Conservation (phyloP, 2,329 filamentous ascomycete genomes). For the Trichothecium roseum region DNA sequence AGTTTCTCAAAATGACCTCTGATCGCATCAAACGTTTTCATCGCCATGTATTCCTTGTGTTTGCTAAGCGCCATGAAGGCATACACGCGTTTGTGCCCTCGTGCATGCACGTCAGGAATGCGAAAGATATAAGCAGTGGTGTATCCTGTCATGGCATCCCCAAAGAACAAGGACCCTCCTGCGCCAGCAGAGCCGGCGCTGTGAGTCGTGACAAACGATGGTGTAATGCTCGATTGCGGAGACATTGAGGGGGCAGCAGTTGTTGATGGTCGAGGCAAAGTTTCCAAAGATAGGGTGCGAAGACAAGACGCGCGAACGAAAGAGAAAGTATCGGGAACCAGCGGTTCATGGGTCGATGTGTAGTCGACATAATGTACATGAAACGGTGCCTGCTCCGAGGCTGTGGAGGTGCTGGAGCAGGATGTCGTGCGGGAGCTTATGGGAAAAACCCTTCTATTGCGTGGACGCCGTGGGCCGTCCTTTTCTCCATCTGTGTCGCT, state of each 20-base stretch:
- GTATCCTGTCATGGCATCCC: constrained; percentile 53
- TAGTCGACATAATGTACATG: constrained; percentile 59
- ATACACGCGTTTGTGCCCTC: constrained; percentile 59
- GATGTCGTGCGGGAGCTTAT: constrained; percentile 34
- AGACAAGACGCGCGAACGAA: constrained; percentile 56
- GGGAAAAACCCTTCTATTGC: constrained; percentile 30
- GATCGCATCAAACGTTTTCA: constrained; percentile 56
- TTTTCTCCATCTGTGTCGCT: constrained; percentile 43
- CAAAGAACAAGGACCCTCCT: constrained; percentile 59
- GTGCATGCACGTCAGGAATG: constrained; percentile 56
- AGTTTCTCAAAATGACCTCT: constrained; percentile 53
- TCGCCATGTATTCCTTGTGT: constrained; percentile 52
- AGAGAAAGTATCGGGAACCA: constrained; percentile 52
- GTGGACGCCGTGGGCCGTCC: constrained; percentile 25
- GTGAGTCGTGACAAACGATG: constrained; percentile 44
- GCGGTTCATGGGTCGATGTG: constrained; percentile 57
- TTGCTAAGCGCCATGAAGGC: constrained; percentile 57
- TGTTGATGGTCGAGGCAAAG: constrained; percentile 44
- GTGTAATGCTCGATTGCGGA: constrained; percentile 24
- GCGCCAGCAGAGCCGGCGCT: constrained; percentile 43
- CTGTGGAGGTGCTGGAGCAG: constrained; percentile 42
- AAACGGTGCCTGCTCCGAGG: constrained; percentile 30
- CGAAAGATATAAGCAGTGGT: constrained; percentile 63
- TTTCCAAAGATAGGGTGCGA: constrained; percentile 56
- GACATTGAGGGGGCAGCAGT: constrained; percentile 21